Conservation (phyloP, 2,329 filamentous ascomycete genomes). For the Pezicula carpinea region DNA sequence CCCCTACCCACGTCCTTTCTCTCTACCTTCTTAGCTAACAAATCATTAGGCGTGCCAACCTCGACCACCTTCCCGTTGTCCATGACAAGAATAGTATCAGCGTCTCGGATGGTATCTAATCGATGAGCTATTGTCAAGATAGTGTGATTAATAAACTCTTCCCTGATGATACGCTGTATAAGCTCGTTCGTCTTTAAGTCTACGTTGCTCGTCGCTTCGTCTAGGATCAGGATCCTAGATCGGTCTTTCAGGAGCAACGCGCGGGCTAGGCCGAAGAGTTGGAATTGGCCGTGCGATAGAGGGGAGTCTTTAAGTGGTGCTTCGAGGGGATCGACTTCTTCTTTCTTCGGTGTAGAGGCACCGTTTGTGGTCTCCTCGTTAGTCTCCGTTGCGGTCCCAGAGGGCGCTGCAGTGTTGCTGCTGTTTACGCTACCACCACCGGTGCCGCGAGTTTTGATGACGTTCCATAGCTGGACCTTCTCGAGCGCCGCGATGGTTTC, state of each 20-base stretch:
- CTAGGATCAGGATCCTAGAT: slow-evolving; percentile 51
- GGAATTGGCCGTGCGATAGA: slow-evolving; percentile 55
- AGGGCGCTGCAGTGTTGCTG: slow-evolving; percentile 10
- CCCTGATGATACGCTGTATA: slow-evolving; percentile 78
- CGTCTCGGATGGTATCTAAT: slow-evolving; percentile 82
- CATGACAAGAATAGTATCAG: slow-evolving; percentile 77
- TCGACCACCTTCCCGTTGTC: slow-evolving; percentile 69
- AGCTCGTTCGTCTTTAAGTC: slow-evolving; percentile 86
- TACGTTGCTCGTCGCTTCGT: slow-evolving; percentile 57
- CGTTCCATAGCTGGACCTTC: slow-evolving; percentile 1
- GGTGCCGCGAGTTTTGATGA: slow-evolving; percentile 3
- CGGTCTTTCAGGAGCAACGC: slow-evolving; percentile 36
- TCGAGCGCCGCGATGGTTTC: slow-evolving; percentile 1
- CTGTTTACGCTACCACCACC: neutral
- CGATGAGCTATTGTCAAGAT: slow-evolving; percentile 90
- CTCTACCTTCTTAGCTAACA: slow-evolving; percentile 50
- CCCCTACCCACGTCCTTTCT: neutral
- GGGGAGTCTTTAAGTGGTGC: slow-evolving; percentile 1
- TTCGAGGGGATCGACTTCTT: slow-evolving; percentile 13
- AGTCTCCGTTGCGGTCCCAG: slow-evolving; percentile 1
- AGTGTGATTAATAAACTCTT: slow-evolving; percentile 77
- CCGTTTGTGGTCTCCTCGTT: slow-evolving; percentile 1
- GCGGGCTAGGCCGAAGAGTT: slow-evolving; percentile 70
- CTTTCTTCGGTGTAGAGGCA: slow-evolving; percentile 5
- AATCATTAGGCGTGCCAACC: slow-evolving; percentile 68